phyloP scores from a whole-genome alignment of 345 rosid species.

The Crucihimalaya himalaica region DNA sequence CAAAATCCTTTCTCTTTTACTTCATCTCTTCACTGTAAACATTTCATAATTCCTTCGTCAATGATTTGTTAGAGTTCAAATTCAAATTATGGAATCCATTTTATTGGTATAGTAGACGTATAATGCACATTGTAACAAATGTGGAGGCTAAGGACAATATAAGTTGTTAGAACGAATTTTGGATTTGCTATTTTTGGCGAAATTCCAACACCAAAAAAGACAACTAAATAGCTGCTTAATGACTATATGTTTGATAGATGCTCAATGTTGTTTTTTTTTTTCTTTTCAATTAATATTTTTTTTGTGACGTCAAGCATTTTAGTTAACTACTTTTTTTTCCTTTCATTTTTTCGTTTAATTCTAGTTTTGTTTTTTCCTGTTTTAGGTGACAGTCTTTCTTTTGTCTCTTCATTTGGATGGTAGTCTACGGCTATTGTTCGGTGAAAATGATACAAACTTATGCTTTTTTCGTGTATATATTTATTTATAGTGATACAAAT shows the following conservation, averaged over 20 bases:
- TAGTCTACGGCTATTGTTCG: constrained; percentile 24
- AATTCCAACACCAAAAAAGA: constrained; percentile 48
- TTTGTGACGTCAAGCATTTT: not conserved
- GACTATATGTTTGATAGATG: constrained; percentile 22
- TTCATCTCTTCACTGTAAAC: constrained; percentile 14
- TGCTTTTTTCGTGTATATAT: not conserved
- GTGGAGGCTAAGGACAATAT: not conserved
- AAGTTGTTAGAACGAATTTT: constrained; percentile 19
- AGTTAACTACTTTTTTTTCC: not conserved
- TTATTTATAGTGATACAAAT: not conserved
- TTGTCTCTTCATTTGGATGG: constrained; percentile 28
- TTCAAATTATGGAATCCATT: not conserved
- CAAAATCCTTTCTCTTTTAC: not conserved
- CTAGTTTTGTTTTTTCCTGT: not conserved
- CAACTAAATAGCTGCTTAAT: constrained; percentile 40
- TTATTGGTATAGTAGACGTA: too few species aligned
- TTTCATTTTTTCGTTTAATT: not conserved
- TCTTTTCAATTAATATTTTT: not conserved
- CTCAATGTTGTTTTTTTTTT: not conserved
- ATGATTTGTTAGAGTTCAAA: not conserved
- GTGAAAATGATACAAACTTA: constrained; percentile 25
- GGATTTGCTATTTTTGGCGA: constrained; percentile 51
- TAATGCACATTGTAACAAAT: constrained; percentile 1
- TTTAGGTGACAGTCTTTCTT: constrained; percentile 27
- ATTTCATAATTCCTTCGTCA: not conserved